Conservation (phyloP, 495 filamentous ascomycete genomes). For the Daldinia bambusicola region DNA sequence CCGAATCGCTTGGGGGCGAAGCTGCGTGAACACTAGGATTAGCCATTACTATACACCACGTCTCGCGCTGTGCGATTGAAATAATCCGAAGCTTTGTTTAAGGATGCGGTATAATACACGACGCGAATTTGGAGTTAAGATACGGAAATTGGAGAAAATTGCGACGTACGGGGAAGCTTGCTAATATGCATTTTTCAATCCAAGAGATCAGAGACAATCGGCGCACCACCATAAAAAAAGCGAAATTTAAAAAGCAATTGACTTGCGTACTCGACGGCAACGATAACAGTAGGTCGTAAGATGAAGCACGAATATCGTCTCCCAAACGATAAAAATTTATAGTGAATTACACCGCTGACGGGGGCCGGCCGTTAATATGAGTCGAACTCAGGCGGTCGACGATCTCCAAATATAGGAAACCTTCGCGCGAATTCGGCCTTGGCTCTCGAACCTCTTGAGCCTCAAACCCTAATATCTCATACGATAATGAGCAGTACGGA, state of each 20-base stretch:
- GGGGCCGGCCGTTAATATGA: constrained; percentile 13
- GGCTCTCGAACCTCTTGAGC: constrained; percentile 2
- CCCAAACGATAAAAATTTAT: constrained; percentile 24
- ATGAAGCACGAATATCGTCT: constrained; percentile 1
- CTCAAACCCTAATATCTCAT: neutral
- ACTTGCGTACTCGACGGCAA: constrained; percentile 13
- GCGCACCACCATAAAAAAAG: neutral
- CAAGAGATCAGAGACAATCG: constrained; percentile 5
- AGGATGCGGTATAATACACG: constrained; percentile 14
- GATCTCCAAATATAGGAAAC: neutral
- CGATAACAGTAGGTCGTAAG: constrained; percentile 16
- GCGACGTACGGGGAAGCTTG: constrained; percentile 32
- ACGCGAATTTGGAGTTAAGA: constrained; percentile 16
- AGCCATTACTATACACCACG: constrained; percentile 13
- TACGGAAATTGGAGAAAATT: constrained; percentile 2
- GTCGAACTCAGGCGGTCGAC: neutral
- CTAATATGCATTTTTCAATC: constrained; percentile 32
- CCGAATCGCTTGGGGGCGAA: constrained; percentile 37
- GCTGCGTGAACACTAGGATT: constrained; percentile 17
- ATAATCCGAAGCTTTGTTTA: neutral
- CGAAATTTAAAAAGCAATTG: constrained; percentile 12
- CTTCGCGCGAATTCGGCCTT: constrained; percentile 10
- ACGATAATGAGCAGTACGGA: neutral
- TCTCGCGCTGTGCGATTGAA: neutral
- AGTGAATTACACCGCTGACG: constrained; percentile 21